Base-by-base conservation (phyloP, 2,329 filamentous ascomycete genomes). In the Saccharata proteae region DNA sequence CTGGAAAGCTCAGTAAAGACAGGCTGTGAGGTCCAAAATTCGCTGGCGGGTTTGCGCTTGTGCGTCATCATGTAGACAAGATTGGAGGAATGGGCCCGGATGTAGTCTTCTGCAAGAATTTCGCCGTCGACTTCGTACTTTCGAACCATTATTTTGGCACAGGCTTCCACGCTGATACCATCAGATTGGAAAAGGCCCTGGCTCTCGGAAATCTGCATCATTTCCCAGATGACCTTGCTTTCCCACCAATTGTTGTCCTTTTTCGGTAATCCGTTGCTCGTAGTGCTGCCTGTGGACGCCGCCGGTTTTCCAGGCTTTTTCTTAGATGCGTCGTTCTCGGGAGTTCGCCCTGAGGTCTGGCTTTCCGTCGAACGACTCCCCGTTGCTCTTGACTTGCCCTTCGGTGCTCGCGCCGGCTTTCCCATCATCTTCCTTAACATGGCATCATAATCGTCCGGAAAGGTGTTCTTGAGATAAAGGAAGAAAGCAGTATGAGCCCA, bases 401-500 rank as follows among this genome's bases (percentile, higher is more conserved):
- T 32, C 26, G 21, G 17, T 5, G 40, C n/a, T n/a, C n/a, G n/a
- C 18, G 25, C 29, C 20, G 14, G 20, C 16, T 36, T 36, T 4
- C 35, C 34, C 10, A 45, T 34, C 15, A 38, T 41, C 16, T 50
- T 52, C 12, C 51, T 48, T 30, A 27, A 25, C 20, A 36, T 29
- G 15, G 16, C 26, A 16, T 6, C 25, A 16, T 30, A 27, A 12
- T 8, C 30, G 6, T 51, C 53, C 6, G 59, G 51, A 36, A 55
- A 61, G 14, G 44, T 49, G 19, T 45, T 43, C 32, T 48, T 52
- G 22, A 64, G 45, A 26, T 59, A 51, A 26, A 54, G 45, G 37
- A 55, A 65, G 3, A 67, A 36, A 3, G 57, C 52, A 4, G 57
- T 62, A 29, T 43, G 41, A 27, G 47, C 51, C 64, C 64, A 67